Evolutionary conservation across 2,329 filamentous ascomycete species (phyloP), one percentile per base, ranked within the genome.

Genomic region (Fusarium odoratissimum): DNA sequence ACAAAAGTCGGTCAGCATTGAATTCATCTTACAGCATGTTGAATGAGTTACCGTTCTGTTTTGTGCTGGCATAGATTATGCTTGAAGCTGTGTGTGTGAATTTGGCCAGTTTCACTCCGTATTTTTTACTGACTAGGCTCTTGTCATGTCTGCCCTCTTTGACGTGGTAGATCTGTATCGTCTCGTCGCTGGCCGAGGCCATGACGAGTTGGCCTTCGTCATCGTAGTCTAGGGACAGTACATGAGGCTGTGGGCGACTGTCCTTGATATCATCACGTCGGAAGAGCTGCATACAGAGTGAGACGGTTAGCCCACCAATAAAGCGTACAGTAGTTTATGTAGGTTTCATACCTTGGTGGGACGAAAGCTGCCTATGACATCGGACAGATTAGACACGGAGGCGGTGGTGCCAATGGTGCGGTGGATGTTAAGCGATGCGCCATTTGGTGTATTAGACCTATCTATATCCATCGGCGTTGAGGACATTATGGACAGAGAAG

Each of bases 201-300:
- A 99, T 94, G 67, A 97, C 89, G 55, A 95, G 93, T 82, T 98
- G 95, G 81, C 96, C 96, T 46, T 93, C 92, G 84, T 98, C 95
- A 82, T 98, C 95, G 80, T 97, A 99, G 84, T 99, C 95, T 76
- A 99, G 90, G 4, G 95, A 98, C 13, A 96, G 92, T 67, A 98
- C 90, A 73, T 91, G 87, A 8, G 91, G 90, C 56, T 86, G 84
- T 14, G 86, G 82, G 64, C 84, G 83, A 64, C 82, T 83, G 51
- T 88, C 87, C 75, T 88, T 89, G 44, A 85, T 75, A 68, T 89
- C 87, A 45, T 90, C 86, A 65, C 89, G 86, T 49, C 85, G 86
- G 75, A 93, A 91, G 23, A 91, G 87, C 81, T 83, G 40, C 10
- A n/a, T 12, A 16, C 3, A 21, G n/a, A 6, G 19, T 21, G 9